Evolutionary conservation across 768 basidiomycete species (phyloP).

Genomic region (Hypholoma fasciculare): DNA sequence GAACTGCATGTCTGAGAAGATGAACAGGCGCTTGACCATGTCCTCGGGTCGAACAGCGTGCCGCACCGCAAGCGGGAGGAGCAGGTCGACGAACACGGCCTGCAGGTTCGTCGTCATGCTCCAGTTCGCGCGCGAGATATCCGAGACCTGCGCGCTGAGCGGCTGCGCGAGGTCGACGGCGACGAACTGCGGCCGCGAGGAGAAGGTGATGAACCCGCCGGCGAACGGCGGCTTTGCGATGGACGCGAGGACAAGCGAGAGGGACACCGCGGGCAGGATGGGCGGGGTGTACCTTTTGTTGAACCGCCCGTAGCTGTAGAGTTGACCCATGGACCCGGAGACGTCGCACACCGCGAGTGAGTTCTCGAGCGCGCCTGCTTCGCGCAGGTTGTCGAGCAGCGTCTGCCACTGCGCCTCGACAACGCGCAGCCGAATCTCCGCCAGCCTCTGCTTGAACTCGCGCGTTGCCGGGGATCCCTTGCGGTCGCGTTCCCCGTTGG

Average conservation of each 20-base stretch:
- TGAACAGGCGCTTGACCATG: conserved; percentile 75
- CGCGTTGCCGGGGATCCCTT: background rate
- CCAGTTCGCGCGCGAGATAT: conserved; percentile 42
- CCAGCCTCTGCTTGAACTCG: conserved; percentile 29
- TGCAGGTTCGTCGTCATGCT: conserved; percentile 62
- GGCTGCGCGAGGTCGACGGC: conserved; percentile 41
- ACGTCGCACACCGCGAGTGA: conserved; percentile 73
- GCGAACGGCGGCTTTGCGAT: conserved; percentile 66
- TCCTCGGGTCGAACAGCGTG: conserved; percentile 61
- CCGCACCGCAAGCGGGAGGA: conserved; percentile 60
- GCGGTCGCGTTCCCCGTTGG: background rate
- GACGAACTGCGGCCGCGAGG: conserved; percentile 47
- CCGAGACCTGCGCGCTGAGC: conserved; percentile 35
- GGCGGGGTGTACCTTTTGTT: conserved; percentile 31
- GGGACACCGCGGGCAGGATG: conserved; percentile 61
- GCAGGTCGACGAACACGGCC: conserved; percentile 59
- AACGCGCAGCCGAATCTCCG: conserved; percentile 40
- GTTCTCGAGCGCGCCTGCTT: conserved; percentile 57
- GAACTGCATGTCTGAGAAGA: conserved; percentile 84
- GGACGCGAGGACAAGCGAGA: conserved; percentile 65
- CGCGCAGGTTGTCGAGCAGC: conserved; percentile 51
- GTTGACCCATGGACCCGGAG: conserved; percentile 67
- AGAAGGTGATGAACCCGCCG: conserved; percentile 71
- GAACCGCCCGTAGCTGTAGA: conserved; percentile 1
- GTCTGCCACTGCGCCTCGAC: conserved; percentile 69